Base-by-base conservation (phyloP, 768 basidiomycete species). In the Boletus rubropictus region DNA sequence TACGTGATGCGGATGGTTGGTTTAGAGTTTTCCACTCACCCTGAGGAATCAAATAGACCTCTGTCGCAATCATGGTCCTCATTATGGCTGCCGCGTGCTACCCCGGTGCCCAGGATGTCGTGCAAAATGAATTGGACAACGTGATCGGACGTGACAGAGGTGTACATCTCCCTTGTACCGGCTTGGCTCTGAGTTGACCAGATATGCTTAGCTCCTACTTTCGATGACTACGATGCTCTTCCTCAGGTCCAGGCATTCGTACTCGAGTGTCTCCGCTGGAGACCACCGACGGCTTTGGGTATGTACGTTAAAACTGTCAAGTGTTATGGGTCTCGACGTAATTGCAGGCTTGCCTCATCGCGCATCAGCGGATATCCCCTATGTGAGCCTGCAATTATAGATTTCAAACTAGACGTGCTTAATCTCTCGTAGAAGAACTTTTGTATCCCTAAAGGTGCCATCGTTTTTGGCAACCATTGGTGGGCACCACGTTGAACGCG, bases 291-390 rank as follows among this genome's bases (percentile, higher is more conserved):
- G 0, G 59, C 66, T 4, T 54, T 60, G 41, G 71, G 71, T 56
- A 34, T 7, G 50, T 38, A 39, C 3, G 7, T 39, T 32, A 1
- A 25, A 15, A 21, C 21, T 22, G 27, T 8, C 10, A 11, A 20
- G 8, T 15, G 5, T 44, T 29, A 2, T 18, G 7, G 11, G 1
- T 25, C 24, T 33, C 50, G 41, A 62, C 10, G 4, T 6, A 3
- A 5, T 41, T 27, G 2, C 39, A 61, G 83, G 83, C 1, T 81
- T 84, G 51, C 71, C 81, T 3, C 85, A 88, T 52, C 75, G 76
- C 36, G 77, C 84, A 1, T 79, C 77, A 2, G 76, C 75, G 46
- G 83, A 86, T 43, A 76, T 87, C 27, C 59, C 77, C 21, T 87
- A 80, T 72, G 81, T 81, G 46, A 53, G 63, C 61, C 37, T 34